phyloP scores from a whole-genome alignment of 768 basidiomycete genomes.

The Trametes coccinea region DNA sequence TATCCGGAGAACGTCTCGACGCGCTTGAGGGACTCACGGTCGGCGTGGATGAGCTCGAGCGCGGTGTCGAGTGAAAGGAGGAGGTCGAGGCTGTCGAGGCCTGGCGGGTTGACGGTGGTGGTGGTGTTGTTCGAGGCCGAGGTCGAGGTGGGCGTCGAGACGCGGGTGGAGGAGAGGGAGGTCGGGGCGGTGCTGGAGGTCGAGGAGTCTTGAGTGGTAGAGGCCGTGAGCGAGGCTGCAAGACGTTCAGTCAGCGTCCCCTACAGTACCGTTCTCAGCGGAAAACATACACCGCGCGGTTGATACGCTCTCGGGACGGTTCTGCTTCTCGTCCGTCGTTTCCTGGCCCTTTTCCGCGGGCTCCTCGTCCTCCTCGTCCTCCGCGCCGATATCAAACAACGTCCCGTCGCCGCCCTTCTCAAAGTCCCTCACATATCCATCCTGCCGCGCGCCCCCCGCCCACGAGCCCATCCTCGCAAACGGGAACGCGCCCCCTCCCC shows the following conservation, averaged over 20 bases:
- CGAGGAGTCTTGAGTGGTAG: not conserved
- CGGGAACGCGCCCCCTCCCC: conserved; percentile 13
- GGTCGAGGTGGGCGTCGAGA: conserved; percentile 21
- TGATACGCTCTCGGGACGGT: not conserved
- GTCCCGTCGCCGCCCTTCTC: conserved; percentile 42
- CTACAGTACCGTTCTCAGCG: not conserved
- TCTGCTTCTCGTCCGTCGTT: conserved; percentile 6
- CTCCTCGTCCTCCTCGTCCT: conserved; percentile 37
- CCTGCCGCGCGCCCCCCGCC: conserved; percentile 9
- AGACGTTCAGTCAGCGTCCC: not conserved
- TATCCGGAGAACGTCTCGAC: conserved; percentile 89
- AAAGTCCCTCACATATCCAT: conserved; percentile 34
- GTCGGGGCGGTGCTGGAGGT: conserved; percentile 8
- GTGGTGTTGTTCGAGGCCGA: not conserved
- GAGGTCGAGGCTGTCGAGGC: conserved; percentile 69
- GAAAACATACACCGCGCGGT: too few species aligned
- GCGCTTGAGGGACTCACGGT: conserved; percentile 88
- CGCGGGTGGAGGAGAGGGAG: conserved; percentile 18
- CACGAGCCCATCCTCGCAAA: conserved; percentile 19
- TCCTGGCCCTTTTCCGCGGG: not conserved
- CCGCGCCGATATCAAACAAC: conserved; percentile 53
- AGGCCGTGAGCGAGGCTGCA: conserved; percentile 16
- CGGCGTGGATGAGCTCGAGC: conserved; percentile 89
- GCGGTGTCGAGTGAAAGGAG: conserved; percentile 90
- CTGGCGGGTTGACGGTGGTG: conserved; percentile 18